phyloP scores from a whole-genome alignment of 108 stramenopile species.

The Fragilaria radians region DNA sequence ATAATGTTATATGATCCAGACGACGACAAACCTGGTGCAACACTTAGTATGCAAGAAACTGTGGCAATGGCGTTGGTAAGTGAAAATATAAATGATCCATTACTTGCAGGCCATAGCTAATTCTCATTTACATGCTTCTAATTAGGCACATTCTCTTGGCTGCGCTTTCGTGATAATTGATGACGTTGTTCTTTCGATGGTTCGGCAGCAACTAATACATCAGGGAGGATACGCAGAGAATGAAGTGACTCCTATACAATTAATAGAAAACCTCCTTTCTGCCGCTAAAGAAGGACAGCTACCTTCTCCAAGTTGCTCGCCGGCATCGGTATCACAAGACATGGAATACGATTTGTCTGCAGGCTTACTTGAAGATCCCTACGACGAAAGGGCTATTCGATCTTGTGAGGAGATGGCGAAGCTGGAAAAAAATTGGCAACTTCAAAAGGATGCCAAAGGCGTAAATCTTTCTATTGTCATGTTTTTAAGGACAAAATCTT shows the following conservation, averaged over 20 bases:
- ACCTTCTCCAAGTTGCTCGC: neutral
- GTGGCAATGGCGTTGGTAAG: slow-evolving; percentile 68
- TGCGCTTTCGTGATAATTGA: slow-evolving; percentile 71
- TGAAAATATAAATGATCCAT: neutral
- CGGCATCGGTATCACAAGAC: slow-evolving; percentile 52
- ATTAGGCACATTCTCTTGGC: slow-evolving; percentile 67
- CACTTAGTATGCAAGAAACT: slow-evolving; percentile 86
- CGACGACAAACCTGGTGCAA: slow-evolving; percentile 17
- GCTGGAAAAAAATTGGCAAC: slow-evolving; percentile 51
- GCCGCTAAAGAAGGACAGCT: slow-evolving; percentile 50
- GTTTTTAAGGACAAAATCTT: slow-evolving; percentile 67
- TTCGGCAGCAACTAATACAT: slow-evolving; percentile 44
- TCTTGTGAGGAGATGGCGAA: slow-evolving; percentile 54
- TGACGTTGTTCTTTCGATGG: slow-evolving; percentile 51
- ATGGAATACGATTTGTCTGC: slow-evolving; percentile 64
- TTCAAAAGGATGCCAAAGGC: neutral
- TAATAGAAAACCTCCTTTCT: slow-evolving; percentile 51
- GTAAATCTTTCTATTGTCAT: slow-evolving; percentile 56
- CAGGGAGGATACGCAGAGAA: slow-evolving; percentile 28
- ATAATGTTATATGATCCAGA: slow-evolving; percentile 2
- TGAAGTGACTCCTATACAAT: slow-evolving; percentile 43
- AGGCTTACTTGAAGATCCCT: slow-evolving; percentile 77
- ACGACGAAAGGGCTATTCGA: slow-evolving; percentile 64
- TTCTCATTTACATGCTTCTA: neutral
- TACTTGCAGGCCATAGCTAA: neutral